Evolutionary conservation across 2,329 filamentous ascomycete genomes (phyloP).

Genomic region (Venturiaceae sp.): DNA sequence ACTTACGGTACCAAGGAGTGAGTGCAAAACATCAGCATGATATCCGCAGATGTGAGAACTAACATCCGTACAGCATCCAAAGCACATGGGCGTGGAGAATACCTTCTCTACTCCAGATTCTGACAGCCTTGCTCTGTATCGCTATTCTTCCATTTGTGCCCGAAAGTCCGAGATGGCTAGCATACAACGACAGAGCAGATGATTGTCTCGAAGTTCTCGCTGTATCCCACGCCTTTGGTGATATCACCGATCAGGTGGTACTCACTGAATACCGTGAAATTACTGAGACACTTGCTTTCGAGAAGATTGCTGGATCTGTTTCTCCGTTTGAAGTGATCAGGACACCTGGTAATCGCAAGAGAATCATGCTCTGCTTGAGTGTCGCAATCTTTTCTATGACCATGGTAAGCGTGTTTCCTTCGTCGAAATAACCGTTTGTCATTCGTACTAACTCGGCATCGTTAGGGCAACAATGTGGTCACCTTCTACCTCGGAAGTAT

Average conservation of each 20-base stretch:
- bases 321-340: constrained; percentile 10
- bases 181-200: constrained; percentile 29
- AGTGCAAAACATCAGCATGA: too few species aligned
- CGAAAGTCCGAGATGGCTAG: constrained; percentile 40
- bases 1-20: constrained; percentile 32
- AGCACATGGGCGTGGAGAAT: constrained; percentile 38
- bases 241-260: constrained; percentile 28
- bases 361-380: constrained; percentile 29
- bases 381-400: constrained; percentile 14
- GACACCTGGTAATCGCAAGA: constrained; percentile 24
- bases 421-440: background rate
- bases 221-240: constrained; percentile 33
- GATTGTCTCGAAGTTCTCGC: constrained; percentile 34
- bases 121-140: constrained; percentile 31
- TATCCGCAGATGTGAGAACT: too few species aligned
- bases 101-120: constrained; percentile 33
- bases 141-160: constrained; percentile 31
- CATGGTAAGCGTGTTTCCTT: background rate
- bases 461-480: constrained; percentile 33
- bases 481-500: constrained; percentile 28
- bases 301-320: constrained; percentile 18
- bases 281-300: background rate
- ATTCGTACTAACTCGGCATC: constrained; percentile 11
- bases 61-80: too few species aligned
- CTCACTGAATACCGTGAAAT: constrained; percentile 30